These are phyloP conservation scores for Backusella mclennaniae DNA, from an alignment of 192 early-diverging fungal genomes.

Conservation along the genomic window DNA sequence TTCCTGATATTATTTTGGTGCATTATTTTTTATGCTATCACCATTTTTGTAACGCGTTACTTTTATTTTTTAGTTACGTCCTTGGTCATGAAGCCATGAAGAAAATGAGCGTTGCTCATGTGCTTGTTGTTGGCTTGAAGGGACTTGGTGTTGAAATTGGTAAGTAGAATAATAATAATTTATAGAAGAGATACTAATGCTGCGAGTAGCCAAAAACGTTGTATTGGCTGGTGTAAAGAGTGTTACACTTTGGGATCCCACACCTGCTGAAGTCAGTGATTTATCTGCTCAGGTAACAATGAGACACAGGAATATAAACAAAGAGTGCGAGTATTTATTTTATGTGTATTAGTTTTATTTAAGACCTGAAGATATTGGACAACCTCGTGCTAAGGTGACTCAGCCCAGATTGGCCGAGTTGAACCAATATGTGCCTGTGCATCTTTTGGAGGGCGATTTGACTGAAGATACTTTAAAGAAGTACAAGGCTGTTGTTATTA, in stretches of 20 bases:
- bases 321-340: neutral
- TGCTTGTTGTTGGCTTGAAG: conserved; percentile 93
- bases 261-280: conserved; percentile 71
- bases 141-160: conserved; percentile 98
- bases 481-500: conserved; percentile 81
- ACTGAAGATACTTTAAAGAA: conserved; percentile 51
- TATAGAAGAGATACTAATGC: neutral
- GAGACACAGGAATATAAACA: neutral
- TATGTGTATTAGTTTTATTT: conserved; percentile 80
- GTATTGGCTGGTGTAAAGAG: conserved; percentile 99
- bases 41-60: neutral
- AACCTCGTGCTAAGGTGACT: conserved; percentile 75
- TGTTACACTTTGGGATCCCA: conserved; percentile 91
- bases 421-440: conserved; percentile 96
- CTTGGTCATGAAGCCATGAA: conserved; percentile 96
- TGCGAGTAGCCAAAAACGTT: conserved; percentile 86
- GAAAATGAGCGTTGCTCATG: conserved; percentile 95
- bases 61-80: conserved; percentile 65
- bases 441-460: conserved; percentile 76
- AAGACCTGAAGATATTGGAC: conserved; percentile 77
- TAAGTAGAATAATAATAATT: conserved; percentile 32
- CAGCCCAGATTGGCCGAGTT: conserved; percentile 87
- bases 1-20: neutral
- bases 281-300: conserved; percentile 82
- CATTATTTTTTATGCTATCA: neutral